These are phyloP conservation scores for Lepraria neglecta DNA, from an alignment of 495 filamentous ascomycete species.

Conservation along the genomic window DNA sequence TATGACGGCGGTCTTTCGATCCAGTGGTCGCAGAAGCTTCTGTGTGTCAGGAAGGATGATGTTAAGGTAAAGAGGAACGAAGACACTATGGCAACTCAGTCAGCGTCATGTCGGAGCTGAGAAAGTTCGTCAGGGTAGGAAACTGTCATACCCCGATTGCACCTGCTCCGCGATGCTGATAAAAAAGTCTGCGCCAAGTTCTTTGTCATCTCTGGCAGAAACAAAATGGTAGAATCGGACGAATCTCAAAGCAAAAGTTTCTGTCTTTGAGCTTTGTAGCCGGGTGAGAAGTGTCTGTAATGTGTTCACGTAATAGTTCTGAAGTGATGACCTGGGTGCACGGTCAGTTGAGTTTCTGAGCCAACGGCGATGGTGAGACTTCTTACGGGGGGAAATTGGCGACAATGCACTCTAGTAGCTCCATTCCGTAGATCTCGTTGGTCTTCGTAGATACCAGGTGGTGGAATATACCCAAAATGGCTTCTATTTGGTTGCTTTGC, in stretches of 20 bases:
- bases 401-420: slow-evolving; percentile 76
- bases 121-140: background rate
- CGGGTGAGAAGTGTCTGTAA: slow-evolving; percentile 76
- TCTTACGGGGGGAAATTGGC: slow-evolving; percentile 63
- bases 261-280: slow-evolving; percentile 70
- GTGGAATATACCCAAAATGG: slow-evolving; percentile 87
- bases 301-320: slow-evolving; percentile 72
- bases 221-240: slow-evolving; percentile 89
- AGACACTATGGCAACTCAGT: slow-evolving; percentile 49
- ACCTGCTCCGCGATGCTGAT: slow-evolving; percentile 72
- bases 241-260: slow-evolving; percentile 73
- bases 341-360: slow-evolving; percentile 28
- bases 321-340: slow-evolving; percentile 48
- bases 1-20: slow-evolving; percentile 89
- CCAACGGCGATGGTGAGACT: background rate
- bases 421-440: slow-evolving; percentile 75
- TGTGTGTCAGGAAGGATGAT: slow-evolving; percentile 84
- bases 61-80: slow-evolving; percentile 72
- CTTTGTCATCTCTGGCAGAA: slow-evolving; percentile 65
- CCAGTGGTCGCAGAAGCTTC: slow-evolving; percentile 74
- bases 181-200: slow-evolving; percentile 83
- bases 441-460: slow-evolving; percentile 68
- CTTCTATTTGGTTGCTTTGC: slow-evolving; percentile 67
- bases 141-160: slow-evolving; percentile 55
- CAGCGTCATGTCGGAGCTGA: slow-evolving; percentile 22